Evolutionary conservation across 495 filamentous ascomycete species (phyloP), one percentile per base, ranked within the genome.

Genomic region (Staphylotrichum longicolle): DNA sequence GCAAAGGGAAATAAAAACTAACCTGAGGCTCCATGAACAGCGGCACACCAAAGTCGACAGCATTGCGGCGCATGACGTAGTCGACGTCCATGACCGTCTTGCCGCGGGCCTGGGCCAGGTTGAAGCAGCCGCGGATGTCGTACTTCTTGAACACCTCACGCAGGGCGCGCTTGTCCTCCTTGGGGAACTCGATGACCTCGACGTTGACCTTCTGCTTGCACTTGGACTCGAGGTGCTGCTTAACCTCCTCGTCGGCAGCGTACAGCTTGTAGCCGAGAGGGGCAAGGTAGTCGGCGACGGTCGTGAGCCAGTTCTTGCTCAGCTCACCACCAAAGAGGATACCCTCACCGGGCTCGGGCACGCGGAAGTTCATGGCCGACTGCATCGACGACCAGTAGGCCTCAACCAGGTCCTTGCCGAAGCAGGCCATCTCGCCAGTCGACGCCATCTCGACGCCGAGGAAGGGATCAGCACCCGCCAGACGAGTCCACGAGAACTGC

Each of bases 1-100:
- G 45, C 32, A 47, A 8, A 49, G 61, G 37, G 27, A 34, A 51
- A 34, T n/a, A 49, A 44, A 44, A 40, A 76, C 87, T 81, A 80
- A 96, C 93, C 89, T 94, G 95, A 27, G 94, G 93, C 78, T 98
- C 94, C 93, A 97, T 97, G 75, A 98, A 98, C 62, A 98, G 80
- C 42, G 94, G 94, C 30, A 98, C 92, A 58, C 93, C 92, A 74
- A 98, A 98, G 78, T 98, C 94, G 46, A 98, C 95, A 14, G 93
- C 94, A 71, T 98, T 96, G 68, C 95, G 86, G 66, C 94, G 86
- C 94, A 98, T 98, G 50, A 98, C 92, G 66, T 98, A 98, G 77
- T 98, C 93, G 64, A 93, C 91, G 72, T 98, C 94, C 56, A 90
- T 78, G 61, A 91, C 78, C 32, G 87, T 93, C 80, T 92, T 91